phyloP scores from a whole-genome alignment of 2,329 filamentous ascomycete genomes.

The Colletotrichum aenigma region DNA sequence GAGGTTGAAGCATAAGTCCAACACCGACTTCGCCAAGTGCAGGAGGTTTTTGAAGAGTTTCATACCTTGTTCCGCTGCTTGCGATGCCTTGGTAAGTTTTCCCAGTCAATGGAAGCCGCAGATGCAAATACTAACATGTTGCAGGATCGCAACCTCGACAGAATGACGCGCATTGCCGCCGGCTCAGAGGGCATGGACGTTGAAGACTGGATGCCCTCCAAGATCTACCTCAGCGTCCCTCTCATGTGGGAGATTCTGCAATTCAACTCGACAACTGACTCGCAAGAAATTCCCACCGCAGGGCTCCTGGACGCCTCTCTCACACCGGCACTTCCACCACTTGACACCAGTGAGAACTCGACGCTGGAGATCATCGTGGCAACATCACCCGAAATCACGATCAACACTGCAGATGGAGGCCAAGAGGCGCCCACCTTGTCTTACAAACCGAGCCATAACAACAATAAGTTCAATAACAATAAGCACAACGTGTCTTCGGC shows the following conservation, averaged over 20 bases:
- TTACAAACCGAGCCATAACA: constrained; percentile 29
- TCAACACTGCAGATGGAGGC: constrained; percentile 56
- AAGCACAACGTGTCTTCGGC: background rate
- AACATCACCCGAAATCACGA: constrained; percentile 53
- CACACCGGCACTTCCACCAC: constrained; percentile 29
- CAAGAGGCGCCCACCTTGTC: constrained; percentile 50
- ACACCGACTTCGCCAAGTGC: constrained; percentile 56
- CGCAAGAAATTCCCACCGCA: constrained; percentile 36
- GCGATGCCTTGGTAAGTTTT: constrained; percentile 45
- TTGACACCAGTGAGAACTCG: constrained; percentile 38
- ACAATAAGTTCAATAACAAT: background rate
- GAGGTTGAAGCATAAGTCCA: constrained; percentile 54
- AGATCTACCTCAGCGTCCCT: constrained; percentile 55
- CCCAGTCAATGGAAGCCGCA: background rate
- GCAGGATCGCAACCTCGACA: constrained; percentile 51
- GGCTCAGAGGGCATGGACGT: constrained; percentile 51
- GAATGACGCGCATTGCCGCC: constrained; percentile 52
- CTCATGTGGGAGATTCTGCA: constrained; percentile 59
- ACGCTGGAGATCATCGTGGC: constrained; percentile 55
- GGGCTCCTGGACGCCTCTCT: constrained; percentile 49
- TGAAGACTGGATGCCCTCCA: constrained; percentile 57
- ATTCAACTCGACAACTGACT: constrained; percentile 45
- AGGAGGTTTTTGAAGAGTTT: constrained; percentile 53
- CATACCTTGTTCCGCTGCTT: constrained; percentile 49
- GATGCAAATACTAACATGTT: background rate